These are phyloP conservation scores for Fraxinus xanthoxyloides DNA, from an alignment of 305 asterid genomes.

Conservation along the genomic window DNA sequence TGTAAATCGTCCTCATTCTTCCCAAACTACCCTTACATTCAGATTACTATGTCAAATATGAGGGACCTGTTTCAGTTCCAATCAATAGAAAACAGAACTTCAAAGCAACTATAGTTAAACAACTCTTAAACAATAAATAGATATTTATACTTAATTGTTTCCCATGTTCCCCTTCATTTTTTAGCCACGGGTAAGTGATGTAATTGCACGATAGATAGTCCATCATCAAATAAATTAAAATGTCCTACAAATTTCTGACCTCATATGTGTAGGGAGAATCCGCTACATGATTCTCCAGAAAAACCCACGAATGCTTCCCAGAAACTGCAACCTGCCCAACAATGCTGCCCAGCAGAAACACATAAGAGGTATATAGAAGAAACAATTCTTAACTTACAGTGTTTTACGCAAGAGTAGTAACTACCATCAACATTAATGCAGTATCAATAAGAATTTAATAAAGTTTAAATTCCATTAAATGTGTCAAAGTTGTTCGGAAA, in stretches of 20 bases:
- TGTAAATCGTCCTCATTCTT: conserved; percentile 3
- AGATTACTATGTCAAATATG: conserved; percentile 5
- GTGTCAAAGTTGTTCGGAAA: background rate
- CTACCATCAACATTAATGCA: conserved; percentile 12
- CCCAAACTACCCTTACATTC: conserved; percentile 7
- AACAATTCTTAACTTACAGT: conserved; percentile 7
- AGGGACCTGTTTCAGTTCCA: background rate
- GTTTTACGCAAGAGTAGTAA: background rate
- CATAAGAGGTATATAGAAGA: background rate
- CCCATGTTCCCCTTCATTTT: conserved; percentile 4
- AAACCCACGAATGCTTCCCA: conserved; percentile 90
- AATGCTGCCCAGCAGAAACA: conserved; percentile 49
- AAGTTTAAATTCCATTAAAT: conserved; percentile 1
- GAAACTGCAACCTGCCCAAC: conserved; percentile 89
- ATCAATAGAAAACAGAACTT: conserved; percentile 11
- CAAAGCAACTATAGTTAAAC: background rate
- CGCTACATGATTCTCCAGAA: conserved; percentile 46
- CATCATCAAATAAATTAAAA: conserved; percentile 3
- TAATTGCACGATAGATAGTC: conserved; percentile 4
- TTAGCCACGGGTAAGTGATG: conserved; percentile 1
- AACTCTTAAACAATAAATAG: background rate
- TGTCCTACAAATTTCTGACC: conserved; percentile 37
- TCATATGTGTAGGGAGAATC: conserved; percentile 52
- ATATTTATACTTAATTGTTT: background rate
- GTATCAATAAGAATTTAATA: conserved; percentile 12